A percentile compares a stretch with the other conserved stretches of the same genome.
Evolutionary conservation across 257 asterid species (phyloP).

Genomic region (Gentiana dahurica): DNA sequence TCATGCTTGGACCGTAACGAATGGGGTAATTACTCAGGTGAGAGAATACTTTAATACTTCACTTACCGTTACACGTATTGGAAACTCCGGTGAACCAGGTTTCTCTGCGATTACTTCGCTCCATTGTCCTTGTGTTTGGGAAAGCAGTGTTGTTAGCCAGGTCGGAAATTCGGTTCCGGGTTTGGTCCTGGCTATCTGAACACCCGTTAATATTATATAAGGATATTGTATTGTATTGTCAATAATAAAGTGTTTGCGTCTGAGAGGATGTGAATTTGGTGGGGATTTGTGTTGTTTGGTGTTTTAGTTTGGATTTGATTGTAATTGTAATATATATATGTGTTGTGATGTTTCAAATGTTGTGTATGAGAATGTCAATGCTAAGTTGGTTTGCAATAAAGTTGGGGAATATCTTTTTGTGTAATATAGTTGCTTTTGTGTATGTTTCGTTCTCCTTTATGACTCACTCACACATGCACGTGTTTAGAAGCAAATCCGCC

Average conservation of each 20-base stretch:
- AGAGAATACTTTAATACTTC: slow-evolving; percentile 94
- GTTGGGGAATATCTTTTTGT: too few relatives aligned
- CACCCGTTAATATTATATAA: not conserved
- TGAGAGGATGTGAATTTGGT: slow-evolving; percentile 1
- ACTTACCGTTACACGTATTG: slow-evolving; percentile 71
- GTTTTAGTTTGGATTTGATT: not conserved
- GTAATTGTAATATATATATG: not conserved
- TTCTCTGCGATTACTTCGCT: slow-evolving; percentile 27
- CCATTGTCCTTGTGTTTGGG: slow-evolving; percentile 76
- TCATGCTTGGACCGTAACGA: slow-evolving; percentile 95
- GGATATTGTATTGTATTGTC: not conserved
- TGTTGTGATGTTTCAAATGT: too few relatives aligned
- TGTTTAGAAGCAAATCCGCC: too few relatives aligned
- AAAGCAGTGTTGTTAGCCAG: slow-evolving; percentile 66
- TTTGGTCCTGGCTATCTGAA: slow-evolving; percentile 56
- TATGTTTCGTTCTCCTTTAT: too few relatives aligned
- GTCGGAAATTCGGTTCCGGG: slow-evolving; percentile 92
- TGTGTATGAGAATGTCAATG: too few relatives aligned
- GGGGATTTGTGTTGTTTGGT: not conserved
- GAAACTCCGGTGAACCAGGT: slow-evolving; percentile 26
- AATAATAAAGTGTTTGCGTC: not conserved
- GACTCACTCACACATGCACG: too few relatives aligned
- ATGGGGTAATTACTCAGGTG: slow-evolving; percentile 95
- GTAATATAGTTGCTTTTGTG: too few relatives aligned
- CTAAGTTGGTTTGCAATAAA: too few relatives aligned